Base-by-base conservation (phyloP, 2,329 filamentous ascomycete genomes). In the Aspergillus luchuensis region DNA sequence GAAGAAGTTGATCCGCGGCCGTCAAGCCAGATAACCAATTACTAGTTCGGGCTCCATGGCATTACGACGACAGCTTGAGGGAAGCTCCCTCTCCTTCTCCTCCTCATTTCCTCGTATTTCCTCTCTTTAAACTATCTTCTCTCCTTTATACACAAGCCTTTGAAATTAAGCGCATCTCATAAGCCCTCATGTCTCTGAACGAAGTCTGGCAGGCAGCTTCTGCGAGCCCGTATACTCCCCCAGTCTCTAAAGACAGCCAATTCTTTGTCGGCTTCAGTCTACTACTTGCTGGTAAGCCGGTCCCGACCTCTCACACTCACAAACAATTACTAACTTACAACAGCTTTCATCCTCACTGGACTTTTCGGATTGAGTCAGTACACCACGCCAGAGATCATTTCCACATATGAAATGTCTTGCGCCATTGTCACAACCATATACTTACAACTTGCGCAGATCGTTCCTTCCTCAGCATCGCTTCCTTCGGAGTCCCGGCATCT, bases 201-300 rank as follows among this genome's bases (percentile, higher is more conserved):
- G 88, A 95, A 78, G 85, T 96, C 82, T 98, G 94, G 94, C 90
- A 96, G 85, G 91, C 91, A 84, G 91, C 93, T 81, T 87, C 91
- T 79, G 87, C 87, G 84, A 91, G 87, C 82, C 91, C 92, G 65
- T 98, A 95, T 81, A 80, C 88, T 70, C 92, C 94, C 63, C 76
- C 87, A 60, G 81, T 98, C 71, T 85, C 85, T 76, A 98, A 98
- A 82, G 85, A 88, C 73, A 88, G 82, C 75, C 95, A 98, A 70
- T 95, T 97, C 81, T 80, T 86, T 68, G 82, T 97, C 67, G 93
- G 88, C 72, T 94, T 93, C 79, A 75, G 83, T 58, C 84, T 97
- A 62, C 83, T 97, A 62, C 74, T 91, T 30, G 73, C 89, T 62
- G 91, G 91, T 77, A 64, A 60, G 69, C 51, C 43, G 8, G 17